phyloP scores from a whole-genome alignment of 164 flowering plant genomes.

The Magnolia sinica region DNA sequence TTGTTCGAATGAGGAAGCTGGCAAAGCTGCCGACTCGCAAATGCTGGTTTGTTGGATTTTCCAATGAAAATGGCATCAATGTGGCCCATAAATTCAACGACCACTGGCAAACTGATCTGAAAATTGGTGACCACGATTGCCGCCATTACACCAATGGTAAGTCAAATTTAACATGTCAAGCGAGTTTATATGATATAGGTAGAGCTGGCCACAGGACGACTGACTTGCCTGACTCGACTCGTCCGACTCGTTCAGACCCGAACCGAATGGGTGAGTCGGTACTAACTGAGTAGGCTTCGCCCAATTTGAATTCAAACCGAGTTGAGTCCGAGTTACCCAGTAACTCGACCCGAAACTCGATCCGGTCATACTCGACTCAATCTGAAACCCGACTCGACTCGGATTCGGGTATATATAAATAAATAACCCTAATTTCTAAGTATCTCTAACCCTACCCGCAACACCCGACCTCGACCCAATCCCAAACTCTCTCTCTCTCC shows the following conservation, averaged over 20 bases:
- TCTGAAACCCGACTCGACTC: too few relatives aligned
- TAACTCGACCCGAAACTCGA: too few relatives aligned
- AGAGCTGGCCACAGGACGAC: neutral
- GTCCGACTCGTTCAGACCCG: neutral
- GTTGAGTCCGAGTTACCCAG: too few relatives aligned
- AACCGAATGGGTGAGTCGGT: too few relatives aligned
- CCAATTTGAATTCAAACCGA: too few relatives aligned
- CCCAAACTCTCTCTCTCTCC: too few relatives aligned
- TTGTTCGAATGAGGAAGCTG: constrained; percentile 49
- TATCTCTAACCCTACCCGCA: too few relatives aligned
- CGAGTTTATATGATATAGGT: neutral
- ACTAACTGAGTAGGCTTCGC: too few relatives aligned
- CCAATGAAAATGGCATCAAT: constrained; percentile 30
- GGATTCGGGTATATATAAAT: too few relatives aligned
- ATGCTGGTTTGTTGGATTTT: constrained; percentile 67
- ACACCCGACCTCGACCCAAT: too few relatives aligned
- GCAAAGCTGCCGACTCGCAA: constrained; percentile 49
- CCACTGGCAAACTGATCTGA: constrained; percentile 53
- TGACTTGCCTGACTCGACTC: neutral
- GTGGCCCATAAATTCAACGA: constrained; percentile 40
- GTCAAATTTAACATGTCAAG: neutral
- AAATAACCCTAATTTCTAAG: too few relatives aligned
- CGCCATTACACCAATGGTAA: constrained; percentile 71
- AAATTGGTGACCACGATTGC: constrained; percentile 67
- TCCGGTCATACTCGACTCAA: too few relatives aligned